Evolutionary conservation across 805 yeast species (phyloP).

Genomic region (Helenozyma rhizophorensis): DNA sequence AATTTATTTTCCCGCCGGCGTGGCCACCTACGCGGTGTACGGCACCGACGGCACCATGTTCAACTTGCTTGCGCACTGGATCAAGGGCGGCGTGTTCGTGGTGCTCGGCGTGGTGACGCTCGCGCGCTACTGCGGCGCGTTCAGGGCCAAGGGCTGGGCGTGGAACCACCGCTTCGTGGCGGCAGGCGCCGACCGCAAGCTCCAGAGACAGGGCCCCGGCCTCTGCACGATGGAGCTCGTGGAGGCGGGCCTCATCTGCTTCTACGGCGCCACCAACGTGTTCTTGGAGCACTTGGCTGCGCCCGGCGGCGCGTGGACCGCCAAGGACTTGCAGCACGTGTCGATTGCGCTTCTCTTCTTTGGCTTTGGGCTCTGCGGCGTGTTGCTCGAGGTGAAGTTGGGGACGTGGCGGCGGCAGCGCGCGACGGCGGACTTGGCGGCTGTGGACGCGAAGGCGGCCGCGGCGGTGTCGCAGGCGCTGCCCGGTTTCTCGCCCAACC

Average conservation of each 20-base stretch:
- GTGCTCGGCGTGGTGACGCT: constrained; percentile 72
- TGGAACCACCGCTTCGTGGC: constrained; percentile 58
- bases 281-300: constrained; percentile 77
- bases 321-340: constrained; percentile 85
- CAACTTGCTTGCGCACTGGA: constrained; percentile 88
- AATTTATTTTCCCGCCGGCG: constrained; percentile 53
- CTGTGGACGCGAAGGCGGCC: constrained; percentile 6
- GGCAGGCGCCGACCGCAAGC: constrained; percentile 26
- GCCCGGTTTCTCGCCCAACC: constrained; percentile 86
- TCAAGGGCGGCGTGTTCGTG: constrained; percentile 90
- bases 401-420: constrained; percentile 54
- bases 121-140: constrained; percentile 84
- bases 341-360: constrained; percentile 88
- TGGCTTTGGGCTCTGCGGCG: constrained; percentile 91
- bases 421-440: constrained; percentile 21
- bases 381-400: constrained; percentile 68
- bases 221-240: constrained; percentile 78
- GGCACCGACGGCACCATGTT: constrained; percentile 69
- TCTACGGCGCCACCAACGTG: constrained; percentile 86
- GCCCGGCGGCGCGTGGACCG: constrained; percentile 78
- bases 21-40: constrained; percentile 63
- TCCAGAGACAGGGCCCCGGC: constrained; percentile 37
- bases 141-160: constrained; percentile 74
- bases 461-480: constrained; percentile 28
- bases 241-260: constrained; percentile 74